Evolutionary conservation across 202 grass and related monocot genomes (phyloP).

Genomic region (Setaria italica): DNA sequence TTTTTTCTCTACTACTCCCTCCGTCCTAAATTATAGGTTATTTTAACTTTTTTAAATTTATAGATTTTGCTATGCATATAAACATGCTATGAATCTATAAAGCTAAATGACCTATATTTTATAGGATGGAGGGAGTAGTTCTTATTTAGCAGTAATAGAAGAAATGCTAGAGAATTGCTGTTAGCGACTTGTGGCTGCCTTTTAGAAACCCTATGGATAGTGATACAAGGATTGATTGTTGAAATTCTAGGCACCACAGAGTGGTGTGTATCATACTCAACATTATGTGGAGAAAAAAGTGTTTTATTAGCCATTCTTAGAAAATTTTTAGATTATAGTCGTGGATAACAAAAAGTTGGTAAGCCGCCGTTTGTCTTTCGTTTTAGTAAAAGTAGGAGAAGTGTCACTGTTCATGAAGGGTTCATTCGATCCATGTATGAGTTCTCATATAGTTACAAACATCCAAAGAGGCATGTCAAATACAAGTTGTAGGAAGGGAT

Average conservation of each 20-base stretch:
- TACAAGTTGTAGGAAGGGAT: constrained; percentile 39
- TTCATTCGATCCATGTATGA: background rate
- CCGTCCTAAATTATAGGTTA: too few relatives aligned
- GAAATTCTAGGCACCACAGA: background rate
- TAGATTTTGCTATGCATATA: too few relatives aligned
- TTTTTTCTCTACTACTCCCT: too few relatives aligned
- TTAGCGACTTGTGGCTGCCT: background rate
- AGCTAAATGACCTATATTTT: too few relatives aligned
- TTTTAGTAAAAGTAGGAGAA: constrained; percentile 23
- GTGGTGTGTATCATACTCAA: background rate
- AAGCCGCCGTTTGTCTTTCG: background rate
- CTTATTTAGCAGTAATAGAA: background rate
- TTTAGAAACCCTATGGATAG: background rate
- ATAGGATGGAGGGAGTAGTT: too few relatives aligned
- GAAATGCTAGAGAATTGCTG: background rate
- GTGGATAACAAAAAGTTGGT: background rate
- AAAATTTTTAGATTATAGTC: background rate
- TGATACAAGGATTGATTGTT: background rate
- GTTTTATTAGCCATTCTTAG: background rate
- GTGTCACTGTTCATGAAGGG: constrained; percentile 15
- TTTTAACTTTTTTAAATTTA: too few relatives aligned
- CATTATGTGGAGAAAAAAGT: background rate
- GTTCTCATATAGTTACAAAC: background rate
- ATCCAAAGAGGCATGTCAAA: constrained; percentile 26
- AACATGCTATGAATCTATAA: too few relatives aligned